A percentile compares a stretch with the other conserved stretches of the same genome.
Evolutionary conservation across 768 basidiomycete species (phyloP).

Genomic region (Tylopilus vinaceipallidus): DNA sequence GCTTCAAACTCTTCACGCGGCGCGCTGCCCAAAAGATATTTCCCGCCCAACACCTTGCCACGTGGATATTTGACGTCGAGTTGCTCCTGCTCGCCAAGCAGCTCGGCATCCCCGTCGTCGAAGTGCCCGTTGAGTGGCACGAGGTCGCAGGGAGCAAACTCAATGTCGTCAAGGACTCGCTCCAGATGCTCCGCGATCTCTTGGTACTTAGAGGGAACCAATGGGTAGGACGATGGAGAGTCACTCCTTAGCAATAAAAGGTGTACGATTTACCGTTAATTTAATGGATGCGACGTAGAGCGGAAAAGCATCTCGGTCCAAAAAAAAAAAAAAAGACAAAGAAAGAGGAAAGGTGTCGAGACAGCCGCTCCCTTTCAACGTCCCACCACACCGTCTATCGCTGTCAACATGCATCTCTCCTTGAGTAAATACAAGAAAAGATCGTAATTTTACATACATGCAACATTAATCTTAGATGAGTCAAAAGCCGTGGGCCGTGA

Average conservation of each 20-base stretch:
- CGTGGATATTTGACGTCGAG: slow-evolving; percentile 98
- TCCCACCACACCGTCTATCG: slow-evolving; percentile 21
- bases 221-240: slow-evolving; percentile 72
- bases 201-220: slow-evolving; percentile 83
- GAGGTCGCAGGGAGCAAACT: slow-evolving; percentile 94
- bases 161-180: slow-evolving; percentile 75
- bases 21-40: slow-evolving; percentile 79
- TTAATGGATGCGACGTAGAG: slow-evolving; percentile 23
- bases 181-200: slow-evolving; percentile 89
- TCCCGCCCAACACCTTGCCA: slow-evolving; percentile 79
- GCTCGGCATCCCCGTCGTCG: slow-evolving; percentile 72
- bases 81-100: slow-evolving; percentile 82
- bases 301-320: slow-evolving; percentile 6
- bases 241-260: slow-evolving; percentile 20
- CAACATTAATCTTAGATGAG: slow-evolving; percentile 36
- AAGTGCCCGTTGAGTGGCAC: slow-evolving; percentile 91
- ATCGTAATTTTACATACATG: slow-evolving; percentile 31
- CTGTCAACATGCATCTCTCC: slow-evolving; percentile 21
- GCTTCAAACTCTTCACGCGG: slow-evolving; percentile 94
- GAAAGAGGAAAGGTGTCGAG: background rate
- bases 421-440: slow-evolving; percentile 30
- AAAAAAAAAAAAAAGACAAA: slow-evolving; percentile 7
- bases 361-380: slow-evolving; percentile 13
- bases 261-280: slow-evolving; percentile 27
- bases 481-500: slow-evolving; percentile 20